phyloP scores from a whole-genome alignment of 148 eudicot species.

The Heliosperma pusillum region DNA sequence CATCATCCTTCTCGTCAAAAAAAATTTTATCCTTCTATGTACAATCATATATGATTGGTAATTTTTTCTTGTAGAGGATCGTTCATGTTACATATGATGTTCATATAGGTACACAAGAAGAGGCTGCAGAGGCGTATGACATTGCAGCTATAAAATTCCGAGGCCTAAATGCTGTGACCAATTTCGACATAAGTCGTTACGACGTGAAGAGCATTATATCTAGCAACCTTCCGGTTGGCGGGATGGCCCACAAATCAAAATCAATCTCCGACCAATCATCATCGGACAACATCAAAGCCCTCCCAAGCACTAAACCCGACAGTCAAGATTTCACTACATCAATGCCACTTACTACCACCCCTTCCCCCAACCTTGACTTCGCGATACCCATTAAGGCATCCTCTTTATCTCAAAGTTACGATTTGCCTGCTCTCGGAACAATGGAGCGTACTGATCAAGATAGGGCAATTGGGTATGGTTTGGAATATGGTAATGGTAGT shows the following conservation, averaged over 20 bases:
- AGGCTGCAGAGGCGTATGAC: slow-evolving; percentile 96
- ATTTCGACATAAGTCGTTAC: slow-evolving; percentile 88
- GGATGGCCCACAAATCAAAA: slow-evolving; percentile 42
- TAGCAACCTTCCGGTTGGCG: slow-evolving; percentile 69
- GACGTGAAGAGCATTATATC: slow-evolving; percentile 70
- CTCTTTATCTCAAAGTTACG: slow-evolving; percentile 17
- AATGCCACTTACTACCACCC: slow-evolving; percentile 10
- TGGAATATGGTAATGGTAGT: slow-evolving; percentile 4
- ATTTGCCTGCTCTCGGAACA: slow-evolving; percentile 14
- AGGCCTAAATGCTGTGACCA: slow-evolving; percentile 83
- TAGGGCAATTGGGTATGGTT: slow-evolving; percentile 16
- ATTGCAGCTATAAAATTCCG: slow-evolving; percentile 91
- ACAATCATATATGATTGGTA: neutral
- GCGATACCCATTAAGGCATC: slow-evolving; percentile 18
- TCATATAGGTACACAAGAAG: slow-evolving; percentile 75
- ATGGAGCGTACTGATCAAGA: neutral
- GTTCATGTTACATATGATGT: neutral
- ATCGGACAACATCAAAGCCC: slow-evolving; percentile 27
- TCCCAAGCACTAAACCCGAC: slow-evolving; percentile 21
- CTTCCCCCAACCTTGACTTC: slow-evolving; percentile 12
- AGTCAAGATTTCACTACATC: slow-evolving; percentile 9
- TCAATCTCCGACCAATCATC: slow-evolving; percentile 23
- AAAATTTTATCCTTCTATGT: neutral
- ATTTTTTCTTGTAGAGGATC: neutral
- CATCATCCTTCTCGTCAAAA: neutral